Evolutionary conservation across 495 filamentous ascomycete genomes (phyloP).

Genomic region (Amniculicola lignicola): DNA sequence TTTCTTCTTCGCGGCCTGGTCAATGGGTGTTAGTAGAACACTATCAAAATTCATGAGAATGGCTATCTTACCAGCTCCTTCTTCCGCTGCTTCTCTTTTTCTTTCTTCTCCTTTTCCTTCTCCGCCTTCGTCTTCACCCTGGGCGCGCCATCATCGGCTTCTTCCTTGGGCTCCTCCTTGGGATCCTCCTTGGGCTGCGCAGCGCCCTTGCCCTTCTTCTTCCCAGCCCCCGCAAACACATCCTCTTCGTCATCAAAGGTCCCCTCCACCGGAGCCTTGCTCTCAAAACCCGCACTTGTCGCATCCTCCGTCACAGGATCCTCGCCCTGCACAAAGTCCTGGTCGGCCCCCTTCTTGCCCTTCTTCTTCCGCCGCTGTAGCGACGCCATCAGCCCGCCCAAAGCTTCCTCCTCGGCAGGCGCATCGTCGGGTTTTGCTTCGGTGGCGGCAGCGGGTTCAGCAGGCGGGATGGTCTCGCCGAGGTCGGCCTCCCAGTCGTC

Average conservation of each 20-base stretch:
- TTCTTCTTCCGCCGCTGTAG: conserved; percentile 87
- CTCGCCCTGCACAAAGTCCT: conserved; percentile 74
- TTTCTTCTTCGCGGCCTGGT: conserved; percentile 69
- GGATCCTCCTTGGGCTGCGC: conserved; percentile 43
- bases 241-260: conserved; percentile 76
- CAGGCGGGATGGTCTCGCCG: conserved; percentile 60
- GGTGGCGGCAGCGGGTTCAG: conserved; percentile 47
- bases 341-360: conserved; percentile 78
- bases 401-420: conserved; percentile 49
- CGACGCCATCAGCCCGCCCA: conserved; percentile 76
- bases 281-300: conserved; percentile 46
- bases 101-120: conserved; percentile 93
- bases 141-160: conserved; percentile 59
- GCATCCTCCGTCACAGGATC: conserved; percentile 50
- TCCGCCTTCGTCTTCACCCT: conserved; percentile 89
- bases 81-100: conserved; percentile 89
- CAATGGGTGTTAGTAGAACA: not conserved
- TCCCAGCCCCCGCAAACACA: conserved; percentile 64
- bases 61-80: conserved; percentile 69
- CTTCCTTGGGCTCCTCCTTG: conserved; percentile 49
- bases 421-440: conserved; percentile 44
- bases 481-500: conserved; percentile 98
- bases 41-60: not conserved
- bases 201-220: conserved; percentile 50
- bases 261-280: conserved; percentile 80